phyloP scores from a whole-genome alignment of 2,329 filamentous ascomycete species.

The Claviceps monticola region DNA sequence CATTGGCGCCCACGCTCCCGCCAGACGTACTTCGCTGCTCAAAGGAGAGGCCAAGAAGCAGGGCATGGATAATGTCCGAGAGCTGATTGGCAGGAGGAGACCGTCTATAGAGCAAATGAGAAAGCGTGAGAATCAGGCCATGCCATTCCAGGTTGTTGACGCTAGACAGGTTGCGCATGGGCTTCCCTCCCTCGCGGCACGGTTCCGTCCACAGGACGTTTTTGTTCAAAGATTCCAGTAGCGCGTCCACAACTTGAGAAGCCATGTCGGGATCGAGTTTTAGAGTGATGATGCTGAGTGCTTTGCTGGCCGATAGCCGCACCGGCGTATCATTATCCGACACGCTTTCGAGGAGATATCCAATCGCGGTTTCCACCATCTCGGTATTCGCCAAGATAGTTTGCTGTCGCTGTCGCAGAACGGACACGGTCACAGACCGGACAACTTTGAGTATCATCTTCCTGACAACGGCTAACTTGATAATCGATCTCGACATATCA shows the following conservation, averaged over 20 bases:
- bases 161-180: constrained; percentile 49
- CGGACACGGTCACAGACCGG: constrained; percentile 56
- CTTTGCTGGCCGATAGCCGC: constrained; percentile 80
- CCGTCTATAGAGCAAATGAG: constrained; percentile 73
- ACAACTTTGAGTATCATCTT: constrained; percentile 79
- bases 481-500: constrained; percentile 37
- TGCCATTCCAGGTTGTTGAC: constrained; percentile 85
- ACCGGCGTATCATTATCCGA: constrained; percentile 86
- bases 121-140: constrained; percentile 74
- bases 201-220: constrained; percentile 41
- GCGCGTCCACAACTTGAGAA: constrained; percentile 72
- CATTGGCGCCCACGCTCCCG: constrained; percentile 74
- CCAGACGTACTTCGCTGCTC: constrained; percentile 80
- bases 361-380: constrained; percentile 67
- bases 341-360: constrained; percentile 63
- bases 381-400: constrained; percentile 28
- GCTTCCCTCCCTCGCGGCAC: constrained; percentile 18
- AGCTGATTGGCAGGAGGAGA: constrained; percentile 62
- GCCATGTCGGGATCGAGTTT: constrained; percentile 72
- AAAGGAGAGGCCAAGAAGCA: constrained; percentile 71
- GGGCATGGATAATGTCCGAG: constrained; percentile 57
- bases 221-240: constrained; percentile 54
- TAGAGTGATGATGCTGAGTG: constrained; percentile 72
- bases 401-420: constrained; percentile 37
- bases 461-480: constrained; percentile 62